A percentile compares a stretch with the other conserved stretches of the same genome.
Evolutionary conservation across 1,139 yeast genomes (phyloP).

Genomic region (Suhomyces anneliseae): DNA sequence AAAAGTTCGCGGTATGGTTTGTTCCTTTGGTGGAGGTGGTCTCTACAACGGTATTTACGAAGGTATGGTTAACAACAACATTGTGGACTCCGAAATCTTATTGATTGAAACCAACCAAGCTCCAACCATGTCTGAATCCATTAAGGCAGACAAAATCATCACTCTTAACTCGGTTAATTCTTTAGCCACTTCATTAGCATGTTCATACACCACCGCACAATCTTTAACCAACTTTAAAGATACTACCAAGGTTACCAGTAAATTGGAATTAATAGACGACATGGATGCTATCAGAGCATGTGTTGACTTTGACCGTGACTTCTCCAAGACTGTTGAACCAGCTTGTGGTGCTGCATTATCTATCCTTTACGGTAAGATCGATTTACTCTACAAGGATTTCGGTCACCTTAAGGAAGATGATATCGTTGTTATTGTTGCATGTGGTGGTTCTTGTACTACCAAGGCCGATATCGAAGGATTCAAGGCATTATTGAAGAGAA

Average conservation of each 20-base stretch:
- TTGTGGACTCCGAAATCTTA: conserved; percentile 19
- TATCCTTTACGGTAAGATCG: conserved; percentile 41
- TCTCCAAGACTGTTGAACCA: conserved; percentile 60
- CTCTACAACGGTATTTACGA: conserved; percentile 60
- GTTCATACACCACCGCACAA: conserved; percentile 51
- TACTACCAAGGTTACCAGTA: conserved; percentile 33
- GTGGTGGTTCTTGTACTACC: conserved; percentile 60
- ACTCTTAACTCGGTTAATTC: conserved; percentile 48
- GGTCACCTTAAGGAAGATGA: conserved; percentile 44
- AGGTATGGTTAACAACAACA: conserved; percentile 48
- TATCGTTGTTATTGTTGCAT: conserved; percentile 56
- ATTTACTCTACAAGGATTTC: conserved; percentile 31
- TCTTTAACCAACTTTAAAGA: conserved; percentile 44
- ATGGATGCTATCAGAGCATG: conserved; percentile 54
- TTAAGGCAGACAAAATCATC: conserved; percentile 46
- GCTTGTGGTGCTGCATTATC: conserved; percentile 76
- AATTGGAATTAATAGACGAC: conserved; percentile 52
- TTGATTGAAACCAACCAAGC: conserved; percentile 59
- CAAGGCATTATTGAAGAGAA: conserved; percentile 15
- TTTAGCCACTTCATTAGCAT: conserved; percentile 62
- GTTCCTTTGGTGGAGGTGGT: conserved; percentile 80
- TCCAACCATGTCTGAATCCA: conserved; percentile 53
- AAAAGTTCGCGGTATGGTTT: conserved; percentile 56
- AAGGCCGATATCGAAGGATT: conserved; percentile 14
- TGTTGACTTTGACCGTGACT: conserved; percentile 48